Percentiles rank a stretch among this genome's conserved stretches.
Evolutionary conservation across 1,284 basidiomycete species (phyloP).

Genomic region (Volvariella volvacea): DNA sequence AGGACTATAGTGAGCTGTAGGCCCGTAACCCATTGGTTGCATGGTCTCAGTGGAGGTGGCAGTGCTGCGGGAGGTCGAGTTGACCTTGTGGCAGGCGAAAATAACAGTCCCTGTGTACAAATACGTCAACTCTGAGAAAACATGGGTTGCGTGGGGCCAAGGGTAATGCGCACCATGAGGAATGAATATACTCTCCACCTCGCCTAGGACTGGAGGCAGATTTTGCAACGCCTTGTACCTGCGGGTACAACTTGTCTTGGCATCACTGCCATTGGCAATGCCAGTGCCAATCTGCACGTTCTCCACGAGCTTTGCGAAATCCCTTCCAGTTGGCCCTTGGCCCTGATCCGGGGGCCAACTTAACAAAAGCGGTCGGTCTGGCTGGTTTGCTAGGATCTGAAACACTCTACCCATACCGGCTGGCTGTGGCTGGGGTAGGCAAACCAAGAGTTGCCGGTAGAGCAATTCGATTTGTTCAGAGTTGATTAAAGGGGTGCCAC

Average conservation of each 20-base stretch:
- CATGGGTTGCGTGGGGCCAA: slow-evolving; percentile 21
- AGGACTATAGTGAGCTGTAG: slow-evolving; percentile 10
- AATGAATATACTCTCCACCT: slow-evolving; percentile 88
- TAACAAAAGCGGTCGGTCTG: slow-evolving; percentile 59
- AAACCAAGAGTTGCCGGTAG: slow-evolving; percentile 48
- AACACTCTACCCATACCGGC: slow-evolving; percentile 62
- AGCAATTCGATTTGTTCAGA: slow-evolving; percentile 51
- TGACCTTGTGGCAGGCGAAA: slow-evolving; percentile 77
- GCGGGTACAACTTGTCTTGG: slow-evolving; percentile 90
- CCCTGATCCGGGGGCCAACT: slow-evolving; percentile 82
- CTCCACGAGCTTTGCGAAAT: slow-evolving; percentile 78
- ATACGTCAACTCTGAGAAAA: slow-evolving; percentile 22
- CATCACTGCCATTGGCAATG: slow-evolving; percentile 49
- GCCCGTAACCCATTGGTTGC: slow-evolving; percentile 31
- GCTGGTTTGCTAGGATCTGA: slow-evolving; percentile 65
- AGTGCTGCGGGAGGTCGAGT: slow-evolving; percentile 36
- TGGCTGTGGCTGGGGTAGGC: slow-evolving; percentile 36
- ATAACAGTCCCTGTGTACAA: slow-evolving; percentile 61
- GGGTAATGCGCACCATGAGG: slow-evolving; percentile 69
- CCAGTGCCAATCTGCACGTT: slow-evolving; percentile 64
- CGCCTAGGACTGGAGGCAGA: slow-evolving; percentile 55
- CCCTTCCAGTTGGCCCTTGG: slow-evolving; percentile 64
- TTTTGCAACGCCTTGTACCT: slow-evolving; percentile 81
- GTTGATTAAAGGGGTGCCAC: slow-evolving; percentile 68
- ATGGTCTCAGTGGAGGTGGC: slow-evolving; percentile 30